These are phyloP conservation scores for Phyllostachys edulis DNA, from an alignment of 176 grass and related monocot genomes.

Conservation along the genomic window DNA sequence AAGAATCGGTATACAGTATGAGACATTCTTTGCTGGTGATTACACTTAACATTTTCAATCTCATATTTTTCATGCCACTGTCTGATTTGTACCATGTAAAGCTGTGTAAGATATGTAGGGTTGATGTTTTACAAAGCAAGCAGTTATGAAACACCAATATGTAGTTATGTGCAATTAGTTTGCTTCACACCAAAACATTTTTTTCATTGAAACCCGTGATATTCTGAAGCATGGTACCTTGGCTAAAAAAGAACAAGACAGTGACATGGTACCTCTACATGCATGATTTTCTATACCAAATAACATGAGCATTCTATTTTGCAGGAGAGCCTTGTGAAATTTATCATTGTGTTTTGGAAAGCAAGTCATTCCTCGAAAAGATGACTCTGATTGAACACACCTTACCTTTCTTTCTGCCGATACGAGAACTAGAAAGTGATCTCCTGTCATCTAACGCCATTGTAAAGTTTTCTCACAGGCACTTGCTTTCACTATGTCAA, in stretches of 20 bases:
- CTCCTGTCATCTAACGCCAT: conserved; percentile 92
- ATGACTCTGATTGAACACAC: conserved; percentile 90
- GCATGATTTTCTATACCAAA: not conserved
- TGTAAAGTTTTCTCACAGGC: conserved; percentile 41
- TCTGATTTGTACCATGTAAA: conserved; percentile 1
- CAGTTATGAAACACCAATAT: not conserved
- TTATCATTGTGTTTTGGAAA: conserved; percentile 94
- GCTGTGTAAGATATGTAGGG: not conserved
- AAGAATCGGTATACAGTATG: conserved; percentile 93
- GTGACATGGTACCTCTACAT: conserved; percentile 2
- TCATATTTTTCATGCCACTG: conserved; percentile 18
- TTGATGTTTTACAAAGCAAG: conserved; percentile 2
- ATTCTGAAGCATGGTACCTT: conserved; percentile 15
- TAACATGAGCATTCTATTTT: conserved; percentile 35
- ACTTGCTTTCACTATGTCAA: not conserved
- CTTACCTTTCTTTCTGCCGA: conserved; percentile 89
- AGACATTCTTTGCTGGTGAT: conserved; percentile 91
- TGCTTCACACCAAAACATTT: not conserved
- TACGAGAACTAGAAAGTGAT: conserved; percentile 86
- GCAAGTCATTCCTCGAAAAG: conserved; percentile 99
- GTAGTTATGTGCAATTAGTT: not conserved
- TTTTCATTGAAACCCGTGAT: conserved; percentile 11
- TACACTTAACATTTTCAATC: conserved; percentile 19
- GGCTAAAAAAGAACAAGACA: not conserved
- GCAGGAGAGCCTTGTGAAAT: conserved; percentile 91